Evolutionary conservation across 2,329 filamentous ascomycete species (phyloP).

Genomic region (Aspergillus hortae): DNA sequence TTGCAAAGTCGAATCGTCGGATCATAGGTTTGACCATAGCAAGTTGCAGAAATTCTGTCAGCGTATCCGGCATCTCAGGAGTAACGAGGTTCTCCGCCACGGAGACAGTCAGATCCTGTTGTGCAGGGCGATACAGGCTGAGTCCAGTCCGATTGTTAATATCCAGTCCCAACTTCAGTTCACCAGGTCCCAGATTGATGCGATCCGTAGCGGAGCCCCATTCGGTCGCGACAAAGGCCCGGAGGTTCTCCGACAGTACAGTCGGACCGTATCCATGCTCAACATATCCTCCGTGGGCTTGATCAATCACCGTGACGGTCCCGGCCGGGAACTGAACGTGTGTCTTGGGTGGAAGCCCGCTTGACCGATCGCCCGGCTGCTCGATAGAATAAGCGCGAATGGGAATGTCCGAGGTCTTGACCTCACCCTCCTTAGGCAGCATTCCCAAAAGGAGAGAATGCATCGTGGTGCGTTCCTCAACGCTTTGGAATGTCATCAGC

Average conservation of each 20-base stretch:
- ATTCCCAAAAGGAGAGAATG: conserved; percentile 72
- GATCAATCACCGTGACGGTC: conserved; percentile 61
- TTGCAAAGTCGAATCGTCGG: conserved; percentile 67
- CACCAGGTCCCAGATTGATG: conserved; percentile 74
- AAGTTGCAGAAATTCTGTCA: conserved; percentile 61
- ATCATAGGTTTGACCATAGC: conserved; percentile 61
- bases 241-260: conserved; percentile 71
- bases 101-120: conserved; percentile 73
- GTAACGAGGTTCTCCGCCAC: conserved; percentile 65
- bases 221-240: conserved; percentile 71
- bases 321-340: conserved; percentile 37
- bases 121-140: conserved; percentile 66
- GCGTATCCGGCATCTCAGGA: conserved; percentile 59
- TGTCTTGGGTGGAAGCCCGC: conserved; percentile 24
- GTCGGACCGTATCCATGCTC: conserved; percentile 61
- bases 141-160: conserved; percentile 60
- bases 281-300: conserved; percentile 52
- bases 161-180: conserved; percentile 64
- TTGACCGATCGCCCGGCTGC: conserved; percentile 38
- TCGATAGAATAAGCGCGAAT: conserved; percentile 64
- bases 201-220: conserved; percentile 78
- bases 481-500: conserved; percentile 72
- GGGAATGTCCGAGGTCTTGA: conserved; percentile 65
- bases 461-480: conserved; percentile 66
- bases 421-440: conserved; percentile 64